Evolutionary conservation across 768 basidiomycete species (phyloP).

Genomic region (Pleurotus eryngii): DNA sequence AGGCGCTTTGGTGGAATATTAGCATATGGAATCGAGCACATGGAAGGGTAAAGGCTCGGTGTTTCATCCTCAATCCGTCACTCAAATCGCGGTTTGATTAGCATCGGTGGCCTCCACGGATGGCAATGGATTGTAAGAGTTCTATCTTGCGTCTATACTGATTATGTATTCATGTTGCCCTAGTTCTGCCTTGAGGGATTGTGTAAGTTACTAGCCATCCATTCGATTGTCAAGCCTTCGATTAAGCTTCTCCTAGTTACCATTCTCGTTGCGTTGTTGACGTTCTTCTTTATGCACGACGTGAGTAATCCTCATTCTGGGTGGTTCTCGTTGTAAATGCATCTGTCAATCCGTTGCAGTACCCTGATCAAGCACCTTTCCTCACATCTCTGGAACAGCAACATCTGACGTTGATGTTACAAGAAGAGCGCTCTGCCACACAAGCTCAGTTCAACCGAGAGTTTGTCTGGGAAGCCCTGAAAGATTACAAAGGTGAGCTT

Average conservation of each 20-base stretch:
- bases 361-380: slow-evolving; percentile 42
- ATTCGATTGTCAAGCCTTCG: not conserved
- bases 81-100: not conserved
- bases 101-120: slow-evolving; percentile 25
- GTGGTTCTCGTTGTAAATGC: too few species aligned
- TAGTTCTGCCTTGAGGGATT: slow-evolving; percentile 37
- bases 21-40: slow-evolving; percentile 29
- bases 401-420: slow-evolving; percentile 22
- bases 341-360: slow-evolving; percentile 17
- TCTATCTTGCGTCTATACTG: too few species aligned
- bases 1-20: slow-evolving; percentile 46
- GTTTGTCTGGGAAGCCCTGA: slow-evolving; percentile 31
- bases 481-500: slow-evolving; percentile 11
- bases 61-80: not conserved
- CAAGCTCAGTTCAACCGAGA: slow-evolving; percentile 27
- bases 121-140: slow-evolving; percentile 37
- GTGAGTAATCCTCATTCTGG: slow-evolving; percentile 15
- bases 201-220: slow-evolving; percentile 11
- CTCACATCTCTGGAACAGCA: slow-evolving; percentile 30
- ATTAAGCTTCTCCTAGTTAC: slow-evolving; percentile 21
- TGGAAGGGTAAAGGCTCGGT: slow-evolving; percentile 25
- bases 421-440: slow-evolving; percentile 21
- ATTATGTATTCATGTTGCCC: too few species aligned
- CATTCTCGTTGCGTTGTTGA: slow-evolving; percentile 26
- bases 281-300: slow-evolving; percentile 38